Base-by-base conservation (phyloP, 2,329 filamentous ascomycete species). In the Cryoendolithus antarcticus region DNA sequence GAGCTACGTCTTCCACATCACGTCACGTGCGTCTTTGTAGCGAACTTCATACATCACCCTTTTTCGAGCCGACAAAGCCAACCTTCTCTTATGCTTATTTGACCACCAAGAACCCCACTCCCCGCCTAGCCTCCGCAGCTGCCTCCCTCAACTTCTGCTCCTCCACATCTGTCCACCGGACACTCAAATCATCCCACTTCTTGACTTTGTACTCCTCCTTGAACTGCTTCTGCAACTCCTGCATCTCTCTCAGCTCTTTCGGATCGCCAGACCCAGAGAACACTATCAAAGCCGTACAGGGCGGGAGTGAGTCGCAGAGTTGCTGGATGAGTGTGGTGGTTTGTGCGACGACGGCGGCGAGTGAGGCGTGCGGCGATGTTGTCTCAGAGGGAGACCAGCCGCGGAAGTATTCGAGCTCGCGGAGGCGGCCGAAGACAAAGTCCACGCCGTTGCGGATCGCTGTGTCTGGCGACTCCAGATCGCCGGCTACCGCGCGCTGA, bases 191-290 rank as follows among this genome's bases (percentile, higher is more conserved):
- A 53, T 79, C 71, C 75, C 75, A 80, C 15, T 77, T 77, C 57
- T 71, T 72, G 12, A 67, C 65, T 40, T 65, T 61, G 50, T 70
- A 78, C 50, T 79, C 75, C 38, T 68, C 63, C 39, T 69, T 69
- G 53, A 72, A 74, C 40, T 62, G 62, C 48, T 68, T 65, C 40
- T 77, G 71, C 62, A 76, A 62, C 1, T 60, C 62, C 50, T 77
- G 73, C 48, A 79, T 55, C 21, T 71, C 66, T 31, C 64, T 59
- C 32, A 75, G 63, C 40, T 75, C 70, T 24, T 72, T 62, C 15
- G 75, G 75, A 50, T 80, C 74, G 24, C 73, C 73, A 2, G 73
- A 76, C n/a, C 76, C 76, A 41, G 70, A 74, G 55, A 78, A 80
- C 24, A 80, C 69, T 21, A 80, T 65, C 39, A 80, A 68, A 7